Base-by-base conservation (phyloP, 768 basidiomycete genomes). In the Kwoniella newhampshirensis region DNA sequence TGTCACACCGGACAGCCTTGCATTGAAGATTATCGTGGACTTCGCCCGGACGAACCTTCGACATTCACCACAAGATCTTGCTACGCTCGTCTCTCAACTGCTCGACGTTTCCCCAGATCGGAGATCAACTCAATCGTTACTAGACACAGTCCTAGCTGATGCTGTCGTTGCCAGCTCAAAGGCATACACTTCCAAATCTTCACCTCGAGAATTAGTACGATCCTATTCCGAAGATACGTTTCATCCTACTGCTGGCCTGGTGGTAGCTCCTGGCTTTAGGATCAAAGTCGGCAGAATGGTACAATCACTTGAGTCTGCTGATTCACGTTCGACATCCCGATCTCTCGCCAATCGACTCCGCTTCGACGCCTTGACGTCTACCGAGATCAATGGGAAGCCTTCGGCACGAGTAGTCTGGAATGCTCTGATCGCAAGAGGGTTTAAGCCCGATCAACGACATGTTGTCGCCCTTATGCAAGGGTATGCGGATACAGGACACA, bases 401-500 rank as follows among this genome's bases (percentile, higher is more conserved):
- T 54, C 66, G 15, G 60, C 66, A 17, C 41, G 56, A n/a, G 47
- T 50, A 2, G 62, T 66, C 2, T 71, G 66, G 69, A 59, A 51
- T 25, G n/a, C 52, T 4, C 32, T 71, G 26, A 32, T 71, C 30
- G 46, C 49, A 8, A 46, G 66, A 28, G 69, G 69, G 2, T 68
- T 46, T 47, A 42, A 53, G 23, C 69, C 69, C 13, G 47, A 57
- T 18, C 41, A 51, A 18, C 30, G 40, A 18, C 69, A 71, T 50
- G 49, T 68, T 30, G 36, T 61, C 11, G 64, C 66, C 17, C 37
- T 71, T 9, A 57, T 71, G 49, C 43, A 56, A 27, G 69, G 66
- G 8, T 71, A 71, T 48, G 54, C 64, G 11, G 50, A 57, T 18
- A 57, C 62, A 13, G 66, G 69, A 1, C 50, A 59, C 17, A 61